A percentile compares a stretch with the other conserved stretches of the same genome.
phyloP scores from a whole-genome alignment of 352 stramenopile species.

The Phytopythium cucurbitacearum region DNA sequence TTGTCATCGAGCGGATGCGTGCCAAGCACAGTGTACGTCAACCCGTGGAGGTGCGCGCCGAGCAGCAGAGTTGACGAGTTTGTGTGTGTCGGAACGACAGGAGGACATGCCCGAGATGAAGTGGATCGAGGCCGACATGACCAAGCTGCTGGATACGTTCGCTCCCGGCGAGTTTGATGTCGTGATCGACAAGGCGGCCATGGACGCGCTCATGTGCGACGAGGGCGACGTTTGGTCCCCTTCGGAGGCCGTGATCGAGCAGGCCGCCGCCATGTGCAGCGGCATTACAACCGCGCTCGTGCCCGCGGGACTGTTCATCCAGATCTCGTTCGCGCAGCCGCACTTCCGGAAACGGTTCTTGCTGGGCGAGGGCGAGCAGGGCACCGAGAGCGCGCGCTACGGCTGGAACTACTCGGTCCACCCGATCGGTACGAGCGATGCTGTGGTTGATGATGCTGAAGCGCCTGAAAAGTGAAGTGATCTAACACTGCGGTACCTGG shows the following conservation, averaged over 20 bases:
- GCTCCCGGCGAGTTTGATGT: conserved; percentile 47
- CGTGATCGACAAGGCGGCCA: conserved; percentile 82
- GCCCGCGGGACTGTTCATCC: conserved; percentile 46
- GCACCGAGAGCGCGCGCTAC: conserved; percentile 27
- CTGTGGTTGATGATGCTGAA: not conserved
- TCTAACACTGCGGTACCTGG: conserved; percentile 1
- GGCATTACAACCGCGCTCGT: conserved; percentile 42
- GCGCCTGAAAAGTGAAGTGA: conserved; percentile 3
- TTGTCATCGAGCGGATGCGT: conserved; percentile 68
- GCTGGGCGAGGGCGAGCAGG: conserved; percentile 33
- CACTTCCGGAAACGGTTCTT: conserved; percentile 76
- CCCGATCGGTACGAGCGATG: conserved; percentile 34
- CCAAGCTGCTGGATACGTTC: conserved; percentile 42
- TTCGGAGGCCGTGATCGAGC: conserved; percentile 36
- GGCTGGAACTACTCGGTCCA: conserved; percentile 43
- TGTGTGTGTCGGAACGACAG: conserved; percentile 10
- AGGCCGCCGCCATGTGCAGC: conserved; percentile 47
- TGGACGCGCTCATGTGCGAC: conserved; percentile 79
- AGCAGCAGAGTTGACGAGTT: conserved; percentile 2
- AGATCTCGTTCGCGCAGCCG: conserved; percentile 80
- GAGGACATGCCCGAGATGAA: conserved; percentile 45
- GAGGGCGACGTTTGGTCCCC: conserved; percentile 76
- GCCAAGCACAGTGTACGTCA: conserved; percentile 41
- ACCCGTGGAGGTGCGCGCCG: not conserved
- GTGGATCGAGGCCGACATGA: conserved; percentile 57